phyloP scores from a whole-genome alignment of 805 yeast genomes.

The Barnettozyma vustinii region DNA sequence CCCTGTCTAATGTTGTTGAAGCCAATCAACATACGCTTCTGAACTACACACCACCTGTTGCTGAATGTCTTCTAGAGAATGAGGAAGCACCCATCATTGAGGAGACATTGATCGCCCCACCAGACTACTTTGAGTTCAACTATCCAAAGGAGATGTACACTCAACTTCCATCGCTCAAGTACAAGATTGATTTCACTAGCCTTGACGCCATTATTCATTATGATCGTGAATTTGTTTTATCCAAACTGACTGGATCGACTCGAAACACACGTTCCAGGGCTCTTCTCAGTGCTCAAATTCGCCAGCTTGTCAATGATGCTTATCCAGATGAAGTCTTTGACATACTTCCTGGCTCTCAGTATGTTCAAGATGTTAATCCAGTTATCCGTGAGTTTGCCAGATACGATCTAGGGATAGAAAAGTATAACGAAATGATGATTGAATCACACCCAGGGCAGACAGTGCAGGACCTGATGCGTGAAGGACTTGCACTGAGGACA shows the following conservation, averaged over 20 bases:
- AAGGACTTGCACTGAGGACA: not conserved
- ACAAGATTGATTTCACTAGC: not conserved
- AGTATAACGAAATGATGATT: conserved; percentile 3
- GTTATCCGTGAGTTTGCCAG: conserved; percentile 21
- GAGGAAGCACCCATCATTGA: conserved; percentile 29
- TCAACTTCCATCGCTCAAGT: conserved; percentile 8
- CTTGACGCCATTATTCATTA: conserved; percentile 2
- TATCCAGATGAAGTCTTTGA: conserved; percentile 15
- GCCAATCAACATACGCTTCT: conserved; percentile 11
- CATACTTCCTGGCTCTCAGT: conserved; percentile 5
- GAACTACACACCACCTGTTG: conserved; percentile 10
- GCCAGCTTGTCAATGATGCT: conserved; percentile 7
- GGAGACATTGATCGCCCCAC: conserved; percentile 23
- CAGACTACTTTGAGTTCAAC: conserved; percentile 37
- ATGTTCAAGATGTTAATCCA: conserved; percentile 21
- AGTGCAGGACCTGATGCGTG: not conserved
- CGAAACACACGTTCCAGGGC: conserved; percentile 15
- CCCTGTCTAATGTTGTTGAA: conserved; percentile 14
- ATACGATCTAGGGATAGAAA: conserved; percentile 7
- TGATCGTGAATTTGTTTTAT: conserved; percentile 13
- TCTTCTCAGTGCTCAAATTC: conserved; percentile 1
- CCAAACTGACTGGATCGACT: conserved; percentile 12
- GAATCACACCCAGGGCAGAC: not conserved
- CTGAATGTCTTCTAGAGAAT: conserved; percentile 33
- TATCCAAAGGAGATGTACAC: conserved; percentile 21